Percentiles rank a stretch among this genome's conserved stretches.
Evolutionary conservation across 495 filamentous ascomycete species (phyloP).

Genomic region (Ramalina intermedia): DNA sequence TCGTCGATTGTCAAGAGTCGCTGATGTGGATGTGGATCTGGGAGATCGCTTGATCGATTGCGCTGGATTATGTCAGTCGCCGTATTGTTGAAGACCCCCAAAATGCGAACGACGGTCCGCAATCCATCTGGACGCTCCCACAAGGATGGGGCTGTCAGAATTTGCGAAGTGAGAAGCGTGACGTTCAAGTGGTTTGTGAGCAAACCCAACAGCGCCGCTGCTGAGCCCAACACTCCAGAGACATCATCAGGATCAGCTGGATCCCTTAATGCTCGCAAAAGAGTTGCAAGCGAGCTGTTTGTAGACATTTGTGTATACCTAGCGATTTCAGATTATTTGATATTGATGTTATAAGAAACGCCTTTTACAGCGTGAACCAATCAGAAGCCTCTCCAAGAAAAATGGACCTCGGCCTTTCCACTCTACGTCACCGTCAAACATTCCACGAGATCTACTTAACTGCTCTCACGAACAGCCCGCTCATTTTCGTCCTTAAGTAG

Average conservation of each 20-base stretch:
- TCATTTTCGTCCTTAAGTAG: no score
- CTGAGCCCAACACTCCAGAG: conserved; percentile 59
- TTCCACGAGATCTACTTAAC: no score
- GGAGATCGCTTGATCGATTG: conserved; percentile 31
- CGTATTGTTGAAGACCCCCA: conserved; percentile 82
- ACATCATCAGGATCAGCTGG: conserved; percentile 37
- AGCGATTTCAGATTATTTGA: no score
- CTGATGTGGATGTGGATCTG: conserved; percentile 7
- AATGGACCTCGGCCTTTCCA: no score
- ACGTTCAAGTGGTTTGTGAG: conserved; percentile 85
- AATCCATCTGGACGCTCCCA: conserved; percentile 67
- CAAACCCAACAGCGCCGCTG: conserved; percentile 64
- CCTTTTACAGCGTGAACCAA: no score
- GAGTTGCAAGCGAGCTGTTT: conserved; percentile 35
- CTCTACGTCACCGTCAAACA: no score
- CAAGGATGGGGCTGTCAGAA: conserved; percentile 72
- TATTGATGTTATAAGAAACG: no score
- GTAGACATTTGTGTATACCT: conserved; percentile 21
- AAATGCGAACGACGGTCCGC: conserved; percentile 54
- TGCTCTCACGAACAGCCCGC: no score
- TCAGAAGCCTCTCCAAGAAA: no score
- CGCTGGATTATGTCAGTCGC: conserved; percentile 47
- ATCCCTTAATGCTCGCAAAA: conserved; percentile 38
- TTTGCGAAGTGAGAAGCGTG: conserved; percentile 77
- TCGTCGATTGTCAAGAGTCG: conserved; percentile 45